These are phyloP conservation scores for Tolypocladium guangdongense DNA, from an alignment of 2,329 filamentous ascomycete species.

Conservation along the genomic window DNA sequence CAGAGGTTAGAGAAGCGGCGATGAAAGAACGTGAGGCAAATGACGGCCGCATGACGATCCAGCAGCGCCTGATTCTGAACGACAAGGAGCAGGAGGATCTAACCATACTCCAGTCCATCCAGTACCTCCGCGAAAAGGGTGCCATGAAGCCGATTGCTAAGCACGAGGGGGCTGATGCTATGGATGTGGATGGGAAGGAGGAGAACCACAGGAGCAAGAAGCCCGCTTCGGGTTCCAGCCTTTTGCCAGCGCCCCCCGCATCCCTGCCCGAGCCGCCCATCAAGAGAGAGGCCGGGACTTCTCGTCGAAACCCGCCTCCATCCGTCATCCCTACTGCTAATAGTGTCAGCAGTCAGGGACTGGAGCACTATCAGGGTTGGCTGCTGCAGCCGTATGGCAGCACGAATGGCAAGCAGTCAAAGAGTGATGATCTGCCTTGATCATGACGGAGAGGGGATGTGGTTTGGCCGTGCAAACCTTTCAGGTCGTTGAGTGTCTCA, in stretches of 20 bases:
- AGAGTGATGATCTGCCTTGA: conserved; percentile 22
- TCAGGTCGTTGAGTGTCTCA: background rate
- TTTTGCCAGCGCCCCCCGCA: conserved; percentile 26
- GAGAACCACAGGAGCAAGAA: conserved; percentile 9
- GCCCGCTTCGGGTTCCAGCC: conserved; percentile 11
- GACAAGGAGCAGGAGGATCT: conserved; percentile 59
- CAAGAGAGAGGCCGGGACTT: conserved; percentile 18
- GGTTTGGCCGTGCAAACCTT: background rate
- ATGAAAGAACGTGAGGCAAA: conserved; percentile 54
- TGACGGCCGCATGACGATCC: conserved; percentile 53
- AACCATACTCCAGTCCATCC: conserved; percentile 53
- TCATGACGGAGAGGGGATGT: background rate
- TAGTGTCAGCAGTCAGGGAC: conserved; percentile 18
- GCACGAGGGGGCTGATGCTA: conserved; percentile 2
- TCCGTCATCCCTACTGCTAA: conserved; percentile 18
- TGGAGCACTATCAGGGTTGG: conserved; percentile 27
- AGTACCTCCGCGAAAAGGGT: conserved; percentile 53
- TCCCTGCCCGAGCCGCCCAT: conserved; percentile 24
- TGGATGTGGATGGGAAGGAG: conserved; percentile 1
- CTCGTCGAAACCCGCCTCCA: conserved; percentile 18
- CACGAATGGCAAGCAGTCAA: conserved; percentile 17
- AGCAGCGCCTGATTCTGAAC: conserved; percentile 54
- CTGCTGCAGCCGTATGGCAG: conserved; percentile 25
- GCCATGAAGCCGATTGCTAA: conserved; percentile 26
- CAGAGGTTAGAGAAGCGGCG: conserved; percentile 50